Evolutionary conservation across 305 asterid species (phyloP).

Genomic region (Plantago coronopus): DNA sequence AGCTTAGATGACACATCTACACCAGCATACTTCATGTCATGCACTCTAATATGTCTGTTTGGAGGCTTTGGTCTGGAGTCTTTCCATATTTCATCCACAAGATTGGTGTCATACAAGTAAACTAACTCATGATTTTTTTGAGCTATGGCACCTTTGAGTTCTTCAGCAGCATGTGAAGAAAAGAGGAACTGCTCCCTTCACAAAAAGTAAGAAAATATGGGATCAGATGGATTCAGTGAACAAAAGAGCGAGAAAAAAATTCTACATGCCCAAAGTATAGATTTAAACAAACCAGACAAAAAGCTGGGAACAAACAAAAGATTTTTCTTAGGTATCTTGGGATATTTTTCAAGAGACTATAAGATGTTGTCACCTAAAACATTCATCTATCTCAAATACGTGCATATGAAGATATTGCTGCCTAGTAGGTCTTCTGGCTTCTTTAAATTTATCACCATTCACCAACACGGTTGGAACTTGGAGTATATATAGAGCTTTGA

Average conservation of each 20-base stretch:
- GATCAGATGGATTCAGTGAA: slow-evolving; percentile 41
- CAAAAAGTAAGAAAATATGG: slow-evolving; percentile 45
- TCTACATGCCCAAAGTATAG: slow-evolving; percentile 13
- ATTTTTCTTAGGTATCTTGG: no score
- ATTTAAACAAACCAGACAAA: slow-evolving; percentile 13
- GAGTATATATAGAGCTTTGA: no score
- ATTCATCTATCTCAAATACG: no score
- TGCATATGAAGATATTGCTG: no score
- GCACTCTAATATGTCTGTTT: slow-evolving; percentile 61
- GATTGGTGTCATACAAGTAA: slow-evolving; percentile 73
- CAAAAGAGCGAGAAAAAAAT: slow-evolving; percentile 14
- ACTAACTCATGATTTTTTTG: slow-evolving; percentile 76
- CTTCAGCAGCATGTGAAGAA: slow-evolving; percentile 91
- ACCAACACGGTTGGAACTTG: no score
- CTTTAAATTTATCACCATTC: no score
- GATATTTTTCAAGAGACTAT: no score
- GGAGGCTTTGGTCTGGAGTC: slow-evolving; percentile 81
- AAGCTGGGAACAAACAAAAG: background rate
- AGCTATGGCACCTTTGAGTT: slow-evolving; percentile 76
- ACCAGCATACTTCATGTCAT: slow-evolving; percentile 85
- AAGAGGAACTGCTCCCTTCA: slow-evolving; percentile 97
- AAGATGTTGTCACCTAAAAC: no score
- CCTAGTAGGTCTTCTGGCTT: no score
- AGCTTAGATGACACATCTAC: slow-evolving; percentile 78
- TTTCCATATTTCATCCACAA: slow-evolving; percentile 94